phyloP scores from a whole-genome alignment of 2,329 filamentous ascomycete species.

The Aureobasidium lini region DNA sequence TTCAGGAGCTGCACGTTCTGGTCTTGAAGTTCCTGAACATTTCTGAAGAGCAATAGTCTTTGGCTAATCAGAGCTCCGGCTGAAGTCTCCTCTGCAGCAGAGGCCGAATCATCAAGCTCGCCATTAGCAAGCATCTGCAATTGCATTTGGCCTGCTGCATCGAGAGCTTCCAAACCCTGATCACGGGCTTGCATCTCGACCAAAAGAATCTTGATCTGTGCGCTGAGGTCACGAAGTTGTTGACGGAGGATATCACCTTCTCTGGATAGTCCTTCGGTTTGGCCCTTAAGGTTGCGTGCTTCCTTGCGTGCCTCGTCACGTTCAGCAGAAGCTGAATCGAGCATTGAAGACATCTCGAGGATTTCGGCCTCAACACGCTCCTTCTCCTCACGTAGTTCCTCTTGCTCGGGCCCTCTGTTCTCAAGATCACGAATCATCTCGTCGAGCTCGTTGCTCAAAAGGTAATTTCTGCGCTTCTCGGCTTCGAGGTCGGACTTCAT shows the following conservation, averaged over 20 bases:
- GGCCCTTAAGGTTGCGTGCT: slow-evolving; percentile 68
- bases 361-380: slow-evolving; percentile 73
- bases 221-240: slow-evolving; percentile 81
- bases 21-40: slow-evolving; percentile 73
- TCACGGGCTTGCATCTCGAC: slow-evolving; percentile 79
- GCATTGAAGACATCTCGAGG: slow-evolving; percentile 66
- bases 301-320: slow-evolving; percentile 72
- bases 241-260: slow-evolving; percentile 76
- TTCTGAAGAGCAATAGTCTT: slow-evolving; percentile 82
- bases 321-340: slow-evolving; percentile 74
- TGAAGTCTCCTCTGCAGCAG: slow-evolving; percentile 67
- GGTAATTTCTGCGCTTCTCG: slow-evolving; percentile 66
- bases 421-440: slow-evolving; percentile 82
- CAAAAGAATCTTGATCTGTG: slow-evolving; percentile 82
- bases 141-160: slow-evolving; percentile 63
- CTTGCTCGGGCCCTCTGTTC: slow-evolving; percentile 76
- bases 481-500: slow-evolving; percentile 64
- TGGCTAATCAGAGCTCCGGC: slow-evolving; percentile 86
- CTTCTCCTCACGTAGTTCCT: slow-evolving; percentile 76
- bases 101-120: slow-evolving; percentile 62
- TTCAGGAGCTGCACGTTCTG: slow-evolving; percentile 81
- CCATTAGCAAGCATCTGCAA: slow-evolving; percentile 72
- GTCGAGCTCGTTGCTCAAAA: slow-evolving; percentile 70
- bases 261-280: slow-evolving; percentile 52
- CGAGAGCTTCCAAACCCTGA: slow-evolving; percentile 66